phyloP scores from a whole-genome alignment of 23 red algal species.

The Gracilaria domingensis region DNA sequence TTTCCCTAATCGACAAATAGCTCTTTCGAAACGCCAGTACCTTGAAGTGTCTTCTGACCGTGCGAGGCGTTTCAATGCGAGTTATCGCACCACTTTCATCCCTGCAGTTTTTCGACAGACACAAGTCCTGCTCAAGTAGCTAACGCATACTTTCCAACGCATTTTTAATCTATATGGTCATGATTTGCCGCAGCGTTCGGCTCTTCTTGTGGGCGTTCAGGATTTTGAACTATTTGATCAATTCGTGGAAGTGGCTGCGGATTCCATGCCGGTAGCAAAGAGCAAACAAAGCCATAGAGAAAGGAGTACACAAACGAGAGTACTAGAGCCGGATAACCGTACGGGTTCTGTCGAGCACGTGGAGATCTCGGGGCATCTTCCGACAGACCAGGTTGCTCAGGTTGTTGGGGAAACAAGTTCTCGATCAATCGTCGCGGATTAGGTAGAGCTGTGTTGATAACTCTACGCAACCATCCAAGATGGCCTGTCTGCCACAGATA shows the following conservation, averaged over 20 bases:
- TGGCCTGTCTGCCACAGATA: slow-evolving; percentile 85
- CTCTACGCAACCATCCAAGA: slow-evolving; percentile 52
- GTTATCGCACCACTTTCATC: too few relatives aligned
- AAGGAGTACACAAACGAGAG: slow-evolving; percentile 75
- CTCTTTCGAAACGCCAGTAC: too few relatives aligned
- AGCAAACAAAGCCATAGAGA: slow-evolving; percentile 80
- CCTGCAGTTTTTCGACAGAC: too few relatives aligned
- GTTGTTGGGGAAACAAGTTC: slow-evolving; percentile 45
- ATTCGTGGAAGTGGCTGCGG: slow-evolving; percentile 47
- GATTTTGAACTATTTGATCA: slow-evolving; percentile 41
- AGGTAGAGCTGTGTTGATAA: slow-evolving; percentile 31
- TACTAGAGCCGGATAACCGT: slow-evolving; percentile 22
- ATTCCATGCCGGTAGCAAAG: slow-evolving; percentile 75
- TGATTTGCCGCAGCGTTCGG: not conserved
- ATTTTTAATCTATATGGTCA: slow-evolving; percentile 13
- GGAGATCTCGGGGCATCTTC: not conserved
- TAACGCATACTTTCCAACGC: not conserved
- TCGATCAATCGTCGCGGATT: slow-evolving; percentile 44
- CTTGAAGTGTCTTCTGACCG: not conserved
- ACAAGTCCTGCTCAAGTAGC: not conserved
- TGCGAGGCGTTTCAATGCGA: not conserved
- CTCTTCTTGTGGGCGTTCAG: slow-evolving; percentile 17
- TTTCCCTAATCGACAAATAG: not conserved
- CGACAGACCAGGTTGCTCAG: not conserved
- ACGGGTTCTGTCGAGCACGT: slow-evolving; percentile 13